Percentiles rank a stretch among this genome's conserved stretches.
phyloP scores from a whole-genome alignment of 1,139 yeast genomes.

The Zhuliangozyma parablackwelliae region DNA sequence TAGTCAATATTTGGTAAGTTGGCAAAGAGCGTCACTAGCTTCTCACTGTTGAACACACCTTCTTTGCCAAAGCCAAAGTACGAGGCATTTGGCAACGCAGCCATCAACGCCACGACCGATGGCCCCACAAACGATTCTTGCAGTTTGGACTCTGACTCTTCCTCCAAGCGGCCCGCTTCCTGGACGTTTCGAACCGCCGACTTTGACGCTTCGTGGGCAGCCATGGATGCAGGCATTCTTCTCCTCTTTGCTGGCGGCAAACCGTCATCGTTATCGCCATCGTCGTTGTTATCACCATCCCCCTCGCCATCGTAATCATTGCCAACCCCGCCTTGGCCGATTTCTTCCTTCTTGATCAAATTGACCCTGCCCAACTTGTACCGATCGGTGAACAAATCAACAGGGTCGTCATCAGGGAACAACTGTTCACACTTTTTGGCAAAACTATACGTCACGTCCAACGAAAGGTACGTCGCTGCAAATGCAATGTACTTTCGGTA shows the following conservation, averaged over 20 bases:
- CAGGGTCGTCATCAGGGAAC: constrained; percentile 57
- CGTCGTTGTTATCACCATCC: constrained; percentile 11
- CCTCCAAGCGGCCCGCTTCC: constrained; percentile 10
- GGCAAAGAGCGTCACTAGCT: constrained; percentile 38
- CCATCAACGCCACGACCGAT: constrained; percentile 48
- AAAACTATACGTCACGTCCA: constrained; percentile 61
- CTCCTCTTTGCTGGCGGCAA: constrained; percentile 13
- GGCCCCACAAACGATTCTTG: constrained; percentile 43
- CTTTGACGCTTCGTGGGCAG: constrained; percentile 6
- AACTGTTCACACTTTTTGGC: constrained; percentile 62
- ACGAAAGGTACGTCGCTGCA: constrained; percentile 53
- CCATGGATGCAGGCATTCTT: constrained; percentile 14
- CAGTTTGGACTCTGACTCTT: constrained; percentile 12
- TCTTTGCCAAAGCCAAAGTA: constrained; percentile 41
- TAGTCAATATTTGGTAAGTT: constrained; percentile 24
- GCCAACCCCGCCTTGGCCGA: constrained; percentile 23
- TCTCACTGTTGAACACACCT: constrained; percentile 36
- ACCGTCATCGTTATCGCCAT: constrained; percentile 17
- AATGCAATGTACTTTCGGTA: constrained; percentile 24
- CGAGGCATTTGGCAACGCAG: constrained; percentile 49
- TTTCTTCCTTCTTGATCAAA: constrained; percentile 41
- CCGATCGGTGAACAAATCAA: constrained; percentile 40
- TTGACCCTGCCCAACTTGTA: constrained; percentile 41
- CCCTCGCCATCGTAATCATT: constrained; percentile 7
- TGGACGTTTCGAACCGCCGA: constrained; percentile 9